Conservation (phyloP, 2,329 filamentous ascomycete genomes). For the Hypoxylon sp. region DNA sequence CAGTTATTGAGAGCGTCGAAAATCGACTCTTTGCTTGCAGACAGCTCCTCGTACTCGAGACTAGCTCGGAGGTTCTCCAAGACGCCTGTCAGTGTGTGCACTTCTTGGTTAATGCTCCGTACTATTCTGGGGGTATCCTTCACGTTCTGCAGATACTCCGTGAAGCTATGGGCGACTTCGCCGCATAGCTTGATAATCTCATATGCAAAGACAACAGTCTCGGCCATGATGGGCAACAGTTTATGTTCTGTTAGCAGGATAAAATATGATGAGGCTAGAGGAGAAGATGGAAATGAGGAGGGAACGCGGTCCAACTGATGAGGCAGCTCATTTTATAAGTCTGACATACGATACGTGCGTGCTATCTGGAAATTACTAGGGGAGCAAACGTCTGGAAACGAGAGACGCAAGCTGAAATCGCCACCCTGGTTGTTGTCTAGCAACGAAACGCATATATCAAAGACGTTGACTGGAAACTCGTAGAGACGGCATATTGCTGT, state of each 20-base stretch:
- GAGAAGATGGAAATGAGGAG: not conserved
- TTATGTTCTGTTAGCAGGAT: not conserved
- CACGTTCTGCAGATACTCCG: constrained; percentile 22
- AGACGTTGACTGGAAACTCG: not conserved
- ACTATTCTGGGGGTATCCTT: constrained; percentile 29
- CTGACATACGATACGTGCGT: not conserved
- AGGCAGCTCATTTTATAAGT: constrained; percentile 13
- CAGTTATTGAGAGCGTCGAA: constrained; percentile 21
- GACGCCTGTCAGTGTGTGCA: constrained; percentile 22
- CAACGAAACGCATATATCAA: not conserved
- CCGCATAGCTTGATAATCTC: constrained; percentile 12
- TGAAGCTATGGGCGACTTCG: constrained; percentile 19
- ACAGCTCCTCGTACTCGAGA: not conserved
- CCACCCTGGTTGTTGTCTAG: not conserved
- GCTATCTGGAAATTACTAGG: not conserved
- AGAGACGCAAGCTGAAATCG: constrained; percentile 13
- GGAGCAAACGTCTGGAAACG: constrained; percentile 17
- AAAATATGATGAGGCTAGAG: not conserved
- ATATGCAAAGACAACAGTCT: constrained; percentile 14
- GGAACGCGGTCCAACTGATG: not conserved
- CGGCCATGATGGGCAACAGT: constrained; percentile 28
- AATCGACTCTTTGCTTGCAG: constrained; percentile 12
- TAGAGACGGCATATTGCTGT: not conserved
- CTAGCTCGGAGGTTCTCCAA: constrained; percentile 26
- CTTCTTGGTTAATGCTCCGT: constrained; percentile 19